These are phyloP conservation scores for Atkinsonella hypoxylon DNA, from an alignment of 2,329 filamentous ascomycete species.

Conservation along the genomic window DNA sequence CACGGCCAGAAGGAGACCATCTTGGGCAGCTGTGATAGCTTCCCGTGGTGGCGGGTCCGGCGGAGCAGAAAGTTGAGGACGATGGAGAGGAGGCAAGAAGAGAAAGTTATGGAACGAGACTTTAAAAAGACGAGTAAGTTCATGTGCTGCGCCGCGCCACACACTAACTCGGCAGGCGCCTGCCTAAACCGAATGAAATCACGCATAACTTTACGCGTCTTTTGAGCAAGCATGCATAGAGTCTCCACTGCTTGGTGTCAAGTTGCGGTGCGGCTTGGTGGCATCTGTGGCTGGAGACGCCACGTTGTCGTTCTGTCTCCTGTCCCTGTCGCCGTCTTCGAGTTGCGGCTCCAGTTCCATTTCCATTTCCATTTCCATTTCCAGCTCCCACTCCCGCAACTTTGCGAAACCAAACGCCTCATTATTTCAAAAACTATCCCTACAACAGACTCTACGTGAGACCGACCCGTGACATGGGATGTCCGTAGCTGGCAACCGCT, in stretches of 20 bases:
- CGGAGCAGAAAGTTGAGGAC: background rate
- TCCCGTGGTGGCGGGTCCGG: background rate
- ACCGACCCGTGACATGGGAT: background rate
- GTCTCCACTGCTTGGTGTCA: no score
- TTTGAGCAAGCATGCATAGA: no score
- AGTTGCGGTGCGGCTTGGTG: no score
- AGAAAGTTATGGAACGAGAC: background rate
- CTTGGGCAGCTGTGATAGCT: background rate
- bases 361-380: background rate
- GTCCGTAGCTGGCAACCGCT: no score
- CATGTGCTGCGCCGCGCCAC: no score
- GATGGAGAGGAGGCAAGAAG: background rate
- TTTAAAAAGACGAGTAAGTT: no score
- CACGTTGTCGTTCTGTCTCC: background rate
- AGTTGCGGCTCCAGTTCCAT: background rate
- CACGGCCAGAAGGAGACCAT: constrained; percentile 14
- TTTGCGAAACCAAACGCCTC: no score
- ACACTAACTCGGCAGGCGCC: no score
- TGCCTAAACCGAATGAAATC: no score
- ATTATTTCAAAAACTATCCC: no score
- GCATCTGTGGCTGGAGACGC: background rate
- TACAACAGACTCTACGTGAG: background rate
- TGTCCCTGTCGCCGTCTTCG: background rate
- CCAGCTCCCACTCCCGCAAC: background rate
- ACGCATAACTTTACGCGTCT: no score